phyloP scores from a whole-genome alignment of 768 basidiomycete species.

The Tulasnella sp. region DNA sequence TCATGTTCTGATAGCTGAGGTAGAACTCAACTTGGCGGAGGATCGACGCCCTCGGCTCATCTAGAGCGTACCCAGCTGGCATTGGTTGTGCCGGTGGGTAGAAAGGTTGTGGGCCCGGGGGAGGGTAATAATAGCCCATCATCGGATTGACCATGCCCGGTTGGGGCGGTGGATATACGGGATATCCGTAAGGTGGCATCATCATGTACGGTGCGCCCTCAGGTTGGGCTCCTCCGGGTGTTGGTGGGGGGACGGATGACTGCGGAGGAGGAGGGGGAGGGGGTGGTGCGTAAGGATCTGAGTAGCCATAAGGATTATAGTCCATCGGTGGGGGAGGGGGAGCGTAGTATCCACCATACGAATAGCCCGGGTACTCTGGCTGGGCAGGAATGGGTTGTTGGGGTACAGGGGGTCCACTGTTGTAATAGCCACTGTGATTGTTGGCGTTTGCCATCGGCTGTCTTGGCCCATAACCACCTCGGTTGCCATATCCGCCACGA shows the following conservation, averaged over 20 bases:
- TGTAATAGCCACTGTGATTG: background rate
- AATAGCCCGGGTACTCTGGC: background rate
- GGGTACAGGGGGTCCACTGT: background rate
- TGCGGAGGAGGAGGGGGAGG: background rate
- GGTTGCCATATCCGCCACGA: slow-evolving; percentile 7
- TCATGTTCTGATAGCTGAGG: slow-evolving; percentile 83
- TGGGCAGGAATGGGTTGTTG: slow-evolving; percentile 7
- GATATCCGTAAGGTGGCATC: background rate
- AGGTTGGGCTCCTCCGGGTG: slow-evolving; percentile 10
- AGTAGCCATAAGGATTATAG: background rate
- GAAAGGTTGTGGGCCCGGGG: background rate
- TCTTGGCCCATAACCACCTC: slow-evolving; percentile 22
- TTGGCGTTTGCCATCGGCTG: background rate
- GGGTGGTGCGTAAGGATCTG: slow-evolving; percentile 10
- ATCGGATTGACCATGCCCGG: background rate
- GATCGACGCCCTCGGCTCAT: slow-evolving; percentile 21
- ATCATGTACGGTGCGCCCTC: slow-evolving; percentile 1
- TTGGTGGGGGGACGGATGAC: slow-evolving; percentile 8
- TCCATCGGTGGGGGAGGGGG: slow-evolving; percentile 8
- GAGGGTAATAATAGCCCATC: background rate
- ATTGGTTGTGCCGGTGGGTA: slow-evolving; percentile 14
- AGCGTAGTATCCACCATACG: background rate
- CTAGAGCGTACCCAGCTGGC: background rate
- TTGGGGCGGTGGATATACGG: background rate
- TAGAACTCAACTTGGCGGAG: slow-evolving; percentile 78